Base-by-base conservation (phyloP, 345 rosid species). In the Aquilaria malaccensis region DNA sequence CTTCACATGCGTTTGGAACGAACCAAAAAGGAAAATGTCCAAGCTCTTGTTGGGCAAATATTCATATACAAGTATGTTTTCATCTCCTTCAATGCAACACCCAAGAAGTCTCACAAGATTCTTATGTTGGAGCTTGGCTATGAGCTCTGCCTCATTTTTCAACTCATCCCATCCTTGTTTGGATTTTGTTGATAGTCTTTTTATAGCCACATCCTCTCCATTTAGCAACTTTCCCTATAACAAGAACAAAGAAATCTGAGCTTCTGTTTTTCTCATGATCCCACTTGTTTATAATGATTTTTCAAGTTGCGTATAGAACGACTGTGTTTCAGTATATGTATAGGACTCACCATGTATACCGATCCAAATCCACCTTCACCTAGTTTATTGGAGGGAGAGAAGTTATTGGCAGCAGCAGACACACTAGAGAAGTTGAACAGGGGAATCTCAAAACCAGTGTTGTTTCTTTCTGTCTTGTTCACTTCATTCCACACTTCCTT, bases 61-160 rank as follows among this genome's bases (percentile, higher is more conserved):
- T 22, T 61, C 65, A 11, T 61, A 61, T 10, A 61, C 45, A 14
- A 61, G 56, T 50, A 61, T 61, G 48, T 61, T 50, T 52, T 51
- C 65, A 52, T 62, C 50, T 62, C 65, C 33, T 62, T 62, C 65
- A 62, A 62, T 62, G 65, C 65, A 62, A 48, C 65, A 62, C 37
- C 65, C 57, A 2, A 62, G 65, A 61, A 61, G 50, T 51, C 49
- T 61, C 32, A 61, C 65, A 1, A 61, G 65, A 22, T 61, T 61
- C 48, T 61, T 61, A 32, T 61, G 65, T 61, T 61, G 65, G 56
- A 61, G 65, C n/a, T 61, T 61, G 48, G 50, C 65, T 37, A 61
- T 61, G 4, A 61, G 56, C 33, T 32, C 33, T 12, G 65, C 48
- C 46, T 62, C 65, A 22, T 62, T 62, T 45, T 62, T 62, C 9